phyloP scores from a whole-genome alignment of 78 protist genomes.

The Dictyostelium firmibasis region DNA sequence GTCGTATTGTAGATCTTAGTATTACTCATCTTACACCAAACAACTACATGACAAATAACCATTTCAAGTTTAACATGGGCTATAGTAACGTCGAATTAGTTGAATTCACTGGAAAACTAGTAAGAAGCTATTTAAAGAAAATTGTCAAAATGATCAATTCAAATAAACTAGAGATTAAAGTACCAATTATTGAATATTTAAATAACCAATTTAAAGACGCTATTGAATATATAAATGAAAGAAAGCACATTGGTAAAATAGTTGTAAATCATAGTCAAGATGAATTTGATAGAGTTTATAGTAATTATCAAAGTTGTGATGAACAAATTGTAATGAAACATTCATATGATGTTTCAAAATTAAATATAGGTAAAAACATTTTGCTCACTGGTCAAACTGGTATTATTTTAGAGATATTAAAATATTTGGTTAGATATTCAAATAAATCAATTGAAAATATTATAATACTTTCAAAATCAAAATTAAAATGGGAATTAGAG shows the following conservation, averaged over 20 bases:
- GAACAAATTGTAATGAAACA: background rate
- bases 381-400: slow-evolving; percentile 72
- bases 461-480: slow-evolving; percentile 22
- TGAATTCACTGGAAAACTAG: background rate
- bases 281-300: background rate
- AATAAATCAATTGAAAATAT: background rate
- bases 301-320: background rate
- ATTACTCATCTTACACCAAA: background rate
- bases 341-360: background rate
- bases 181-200: background rate
- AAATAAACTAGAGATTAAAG: background rate
- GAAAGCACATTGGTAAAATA: slow-evolving; percentile 55
- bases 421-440: slow-evolving; percentile 20
- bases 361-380: background rate
- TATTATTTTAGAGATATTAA: slow-evolving; percentile 7
- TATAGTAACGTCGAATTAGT: background rate
- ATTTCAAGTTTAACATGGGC: background rate
- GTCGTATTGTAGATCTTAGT: slow-evolving; percentile 38
- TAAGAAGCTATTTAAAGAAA: background rate
- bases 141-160: background rate
- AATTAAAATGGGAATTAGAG: slow-evolving; percentile 45
- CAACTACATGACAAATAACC: background rate
- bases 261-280: slow-evolving; percentile 3
- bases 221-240: slow-evolving; percentile 1
- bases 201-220: background rate